Base-by-base conservation (phyloP, 805 yeast species). In the Candida orba region DNA sequence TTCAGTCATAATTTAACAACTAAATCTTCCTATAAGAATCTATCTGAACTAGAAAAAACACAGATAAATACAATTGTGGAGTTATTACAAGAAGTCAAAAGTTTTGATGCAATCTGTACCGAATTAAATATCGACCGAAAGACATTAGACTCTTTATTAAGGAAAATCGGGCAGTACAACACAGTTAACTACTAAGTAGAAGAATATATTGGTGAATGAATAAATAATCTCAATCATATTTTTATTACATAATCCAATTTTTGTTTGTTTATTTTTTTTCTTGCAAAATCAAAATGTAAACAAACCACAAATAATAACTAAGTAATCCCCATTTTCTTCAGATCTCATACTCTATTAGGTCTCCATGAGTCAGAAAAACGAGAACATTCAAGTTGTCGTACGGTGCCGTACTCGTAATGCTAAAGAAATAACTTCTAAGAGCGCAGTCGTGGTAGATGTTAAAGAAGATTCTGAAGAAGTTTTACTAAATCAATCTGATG, bases 31-130 rank as follows among this genome's bases (percentile, higher is more conserved):
- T 15, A 37, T n/a, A 36, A 48, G 7, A 41, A 40, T 12, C 32
- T 49, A 5, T 41, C 50, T n/a, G 56, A 53, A 1, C 7, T 25
- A 3, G 57, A 56, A 24, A 47, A 34, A 27, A 46, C 44, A 23
- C 49, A 50, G 30, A 30, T 50, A 4, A 37, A 37, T 9, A 49
- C 49, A 29, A 50, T 56, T 9, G 37, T 47, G 8, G 42, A 71
- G 69, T 61, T 76, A 13, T 51, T 82, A 25, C 70, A 71, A 45
- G 73, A 75, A 18, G 71, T 71, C 22, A 80, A 75, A 41, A 74
- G 72, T 48, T 68, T 80, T 50, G 91, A 83, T 53, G 68, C 75
- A 4, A 79, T 87, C 3, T 82, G 91, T 54, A 85, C 91, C 0
- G 83, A 78, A 45, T 64, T 86, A 52, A 75, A 72, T 38, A 71